Percentiles rank a stretch among this genome's conserved stretches.
Conservation (phyloP, 2,329 filamentous ascomycete species). For the Cladosporium sp. region DNA sequence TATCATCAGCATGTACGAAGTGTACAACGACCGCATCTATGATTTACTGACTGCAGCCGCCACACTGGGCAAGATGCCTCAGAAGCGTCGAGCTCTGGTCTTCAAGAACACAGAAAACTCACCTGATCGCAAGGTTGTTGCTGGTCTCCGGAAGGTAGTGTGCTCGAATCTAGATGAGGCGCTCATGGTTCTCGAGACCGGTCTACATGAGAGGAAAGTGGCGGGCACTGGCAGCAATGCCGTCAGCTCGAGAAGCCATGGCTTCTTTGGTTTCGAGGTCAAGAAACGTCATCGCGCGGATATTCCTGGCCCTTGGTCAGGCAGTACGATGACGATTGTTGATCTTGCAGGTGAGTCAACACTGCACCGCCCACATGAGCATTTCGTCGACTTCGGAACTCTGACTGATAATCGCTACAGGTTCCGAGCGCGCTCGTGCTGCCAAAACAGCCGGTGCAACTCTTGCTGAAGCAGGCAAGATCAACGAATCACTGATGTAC, state of each 20-base stretch:
- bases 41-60: constrained; percentile 70
- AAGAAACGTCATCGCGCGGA: constrained; percentile 64
- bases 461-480: constrained; percentile 92
- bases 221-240: constrained; percentile 91
- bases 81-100: constrained; percentile 71
- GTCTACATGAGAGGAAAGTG: constrained; percentile 79
- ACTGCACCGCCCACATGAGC: too few relatives aligned
- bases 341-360: constrained; percentile 68
- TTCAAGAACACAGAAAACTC: constrained; percentile 91
- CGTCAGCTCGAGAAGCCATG: constrained; percentile 85
- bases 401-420: constrained; percentile 33
- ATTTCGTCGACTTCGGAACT: not conserved
- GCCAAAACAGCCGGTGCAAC: constrained; percentile 93
- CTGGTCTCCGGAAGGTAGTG: constrained; percentile 83
- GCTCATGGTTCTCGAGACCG: constrained; percentile 82
- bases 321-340: constrained; percentile 79
- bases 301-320: constrained; percentile 62
- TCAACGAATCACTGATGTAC: constrained; percentile 98
- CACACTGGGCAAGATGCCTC: constrained; percentile 48
- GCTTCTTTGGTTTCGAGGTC: constrained; percentile 92
- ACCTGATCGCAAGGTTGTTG: constrained; percentile 89
- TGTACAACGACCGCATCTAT: constrained; percentile 97
- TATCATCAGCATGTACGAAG: constrained; percentile 95
- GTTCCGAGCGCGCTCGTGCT: constrained; percentile 84
- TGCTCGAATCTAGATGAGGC: constrained; percentile 80